Conservation (phyloP, 768 basidiomycete species). For the Leccinum imitatum region DNA sequence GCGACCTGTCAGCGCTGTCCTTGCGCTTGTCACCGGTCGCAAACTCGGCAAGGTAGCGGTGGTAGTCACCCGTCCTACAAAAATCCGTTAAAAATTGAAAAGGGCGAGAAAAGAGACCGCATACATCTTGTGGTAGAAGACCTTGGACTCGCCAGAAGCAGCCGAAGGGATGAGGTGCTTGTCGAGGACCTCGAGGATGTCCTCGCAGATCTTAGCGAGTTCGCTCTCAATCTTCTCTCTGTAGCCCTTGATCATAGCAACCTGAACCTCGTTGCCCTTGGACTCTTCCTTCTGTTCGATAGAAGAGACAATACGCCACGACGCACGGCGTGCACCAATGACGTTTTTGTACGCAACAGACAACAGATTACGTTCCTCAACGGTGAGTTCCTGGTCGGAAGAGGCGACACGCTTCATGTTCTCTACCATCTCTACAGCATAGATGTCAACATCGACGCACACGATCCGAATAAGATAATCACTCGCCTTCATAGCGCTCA, state of each 20-base stretch:
- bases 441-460: slow-evolving; percentile 16
- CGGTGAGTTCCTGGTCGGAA: slow-evolving; percentile 96
- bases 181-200: slow-evolving; percentile 95
- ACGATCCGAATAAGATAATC: slow-evolving; percentile 4
- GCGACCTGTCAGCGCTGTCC: slow-evolving; percentile 94
- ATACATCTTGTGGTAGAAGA: slow-evolving; percentile 99
- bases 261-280: slow-evolving; percentile 95
- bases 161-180: slow-evolving; percentile 98
- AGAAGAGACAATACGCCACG: slow-evolving; percentile 97
- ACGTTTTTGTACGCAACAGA: slow-evolving; percentile 99
- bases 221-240: slow-evolving; percentile 97
- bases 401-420: slow-evolving; percentile 99
- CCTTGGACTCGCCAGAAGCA: slow-evolving; percentile 95
- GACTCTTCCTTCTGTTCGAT: slow-evolving; percentile 99
- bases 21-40: slow-evolving; percentile 97
- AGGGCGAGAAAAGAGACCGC: slow-evolving; percentile 25
- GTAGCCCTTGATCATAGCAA: slow-evolving; percentile 97
- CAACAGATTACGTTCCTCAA: slow-evolving; percentile 97
- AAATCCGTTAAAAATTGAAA: slow-evolving; percentile 14
- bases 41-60: slow-evolving; percentile 98
- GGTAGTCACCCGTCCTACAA: slow-evolving; percentile 96
- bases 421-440: slow-evolving; percentile 85
- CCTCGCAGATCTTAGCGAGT: slow-evolving; percentile 97
- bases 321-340: slow-evolving; percentile 96
- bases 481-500: slow-evolving; percentile 94